Evolutionary conservation across 2,329 filamentous ascomycete species (phyloP), one percentile per base, ranked within the genome.

Genomic region (Xylaria sp.): DNA sequence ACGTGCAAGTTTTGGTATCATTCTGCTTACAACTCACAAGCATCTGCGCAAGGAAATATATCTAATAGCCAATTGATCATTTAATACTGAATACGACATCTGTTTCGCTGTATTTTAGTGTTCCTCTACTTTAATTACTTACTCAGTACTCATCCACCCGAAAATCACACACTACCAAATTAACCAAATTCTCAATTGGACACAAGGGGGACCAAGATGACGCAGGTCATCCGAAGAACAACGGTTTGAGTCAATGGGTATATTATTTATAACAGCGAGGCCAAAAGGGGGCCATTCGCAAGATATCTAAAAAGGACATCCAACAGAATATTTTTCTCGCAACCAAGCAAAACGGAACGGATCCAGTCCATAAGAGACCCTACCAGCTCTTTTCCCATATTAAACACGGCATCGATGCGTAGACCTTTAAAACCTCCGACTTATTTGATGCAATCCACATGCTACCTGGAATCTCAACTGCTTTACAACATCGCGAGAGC

Each of bases 401-500:
- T 40, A 37, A 37, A 29, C 21, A 60, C 41, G 17, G 27, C 5
- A 25, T 27, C n/a, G 17, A 37, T 19, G 21, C 7, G n/a, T 52
- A 37, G 43, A 10, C 27, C 23, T 9, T 40, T n/a, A n/a, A 38
- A 31, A n/a, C 23, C 13, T 23, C 37, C 19, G 9, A 47, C 9
- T n/a, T 15, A 17, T 40, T 33, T 38, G 25, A 46, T 7, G 15
- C 47, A 17, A 43, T 29, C 21, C 44, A n/a, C 8, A 27, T 25
- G 27, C 33, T n/a, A 15, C 43, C 17, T 7, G 3, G 10, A 13
- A 43, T 3, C 3, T 35, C 21, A 47, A 58, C 38, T 48, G 38
- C 44, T 46, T 73, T 54, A 73, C 64, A 85, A 73, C 68, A 84
- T 67, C 23, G 73, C 61, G 60, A 84, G 73, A 52, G 64, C 67